A percentile compares a stretch with the other conserved stretches of the same genome.
Evolutionary conservation across 2,329 filamentous ascomycete genomes (phyloP).

Genomic region (Coniochaeta hoffmannii): DNA sequence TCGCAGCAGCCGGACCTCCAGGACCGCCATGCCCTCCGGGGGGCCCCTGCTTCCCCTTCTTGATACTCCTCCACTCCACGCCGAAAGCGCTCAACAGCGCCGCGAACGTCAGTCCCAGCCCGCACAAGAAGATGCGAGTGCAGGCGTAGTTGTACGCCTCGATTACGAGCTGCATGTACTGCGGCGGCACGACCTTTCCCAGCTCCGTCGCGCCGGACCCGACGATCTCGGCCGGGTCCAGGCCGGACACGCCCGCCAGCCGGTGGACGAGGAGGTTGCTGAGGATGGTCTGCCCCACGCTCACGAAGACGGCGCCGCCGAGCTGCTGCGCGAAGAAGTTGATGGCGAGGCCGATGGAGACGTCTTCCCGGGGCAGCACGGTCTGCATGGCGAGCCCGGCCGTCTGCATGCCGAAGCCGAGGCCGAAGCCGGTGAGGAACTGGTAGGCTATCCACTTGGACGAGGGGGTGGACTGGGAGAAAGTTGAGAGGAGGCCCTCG

Average conservation of each 20-base stretch:
- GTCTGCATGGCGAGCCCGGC: slow-evolving; percentile 49
- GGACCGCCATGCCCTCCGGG: slow-evolving; percentile 6
- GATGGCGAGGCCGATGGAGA: slow-evolving; percentile 47
- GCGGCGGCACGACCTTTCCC: slow-evolving; percentile 37
- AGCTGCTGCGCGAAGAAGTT: slow-evolving; percentile 53
- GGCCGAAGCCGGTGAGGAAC: slow-evolving; percentile 49
- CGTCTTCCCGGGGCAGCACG: slow-evolving; percentile 41
- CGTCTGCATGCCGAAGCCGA: slow-evolving; percentile 53
- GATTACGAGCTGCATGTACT: slow-evolving; percentile 46
- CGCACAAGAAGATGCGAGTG: slow-evolving; percentile 55
- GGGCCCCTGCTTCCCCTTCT: slow-evolving; percentile 32
- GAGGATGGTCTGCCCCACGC: slow-evolving; percentile 48
- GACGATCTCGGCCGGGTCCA: slow-evolving; percentile 35
- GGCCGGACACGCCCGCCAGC: slow-evolving; percentile 30
- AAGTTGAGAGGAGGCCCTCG: slow-evolving; percentile 50
- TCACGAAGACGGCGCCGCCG: slow-evolving; percentile 50
- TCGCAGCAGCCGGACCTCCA: background rate
- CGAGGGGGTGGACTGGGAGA: slow-evolving; percentile 36
- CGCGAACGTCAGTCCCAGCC: slow-evolving; percentile 45
- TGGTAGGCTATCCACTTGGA: slow-evolving; percentile 54
- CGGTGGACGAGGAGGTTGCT: slow-evolving; percentile 34
- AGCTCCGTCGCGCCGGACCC: slow-evolving; percentile 53
- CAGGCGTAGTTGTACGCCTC: slow-evolving; percentile 59
- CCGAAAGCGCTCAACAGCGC: slow-evolving; percentile 50
- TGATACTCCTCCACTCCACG: slow-evolving; percentile 63